Percentiles rank a stretch among this genome's conserved stretches.
Conservation (phyloP, 495 filamentous ascomycete species). For the Trichoderma reesei region DNA sequence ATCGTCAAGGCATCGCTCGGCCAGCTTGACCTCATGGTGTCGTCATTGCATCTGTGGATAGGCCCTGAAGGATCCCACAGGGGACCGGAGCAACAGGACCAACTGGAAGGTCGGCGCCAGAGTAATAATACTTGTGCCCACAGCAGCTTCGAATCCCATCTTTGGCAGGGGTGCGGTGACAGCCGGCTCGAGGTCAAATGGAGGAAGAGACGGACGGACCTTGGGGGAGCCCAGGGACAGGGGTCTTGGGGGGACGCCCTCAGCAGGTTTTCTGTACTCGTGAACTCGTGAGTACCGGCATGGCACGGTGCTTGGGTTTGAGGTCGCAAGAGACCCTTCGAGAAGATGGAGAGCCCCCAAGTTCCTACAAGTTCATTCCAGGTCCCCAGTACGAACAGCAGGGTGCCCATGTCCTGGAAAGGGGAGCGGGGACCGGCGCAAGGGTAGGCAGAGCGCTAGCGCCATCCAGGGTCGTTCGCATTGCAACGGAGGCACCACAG, state of each 20-base stretch:
- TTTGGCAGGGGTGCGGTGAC: background rate
- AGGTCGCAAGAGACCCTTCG: no score
- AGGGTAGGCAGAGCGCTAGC: background rate
- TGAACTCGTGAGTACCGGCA: background rate
- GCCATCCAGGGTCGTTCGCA: conserved; percentile 8
- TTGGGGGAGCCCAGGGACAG: background rate
- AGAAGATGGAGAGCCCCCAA: no score
- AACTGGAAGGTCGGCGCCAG: background rate
- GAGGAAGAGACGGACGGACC: background rate
- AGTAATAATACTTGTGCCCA: background rate
- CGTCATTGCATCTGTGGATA: background rate
- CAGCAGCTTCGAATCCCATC: background rate
- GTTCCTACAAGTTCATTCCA: no score
- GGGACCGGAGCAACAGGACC: background rate
- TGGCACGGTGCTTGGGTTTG: no score
- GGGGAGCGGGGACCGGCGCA: background rate
- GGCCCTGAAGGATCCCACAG: background rate
- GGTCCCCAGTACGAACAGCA: background rate
- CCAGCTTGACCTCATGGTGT: background rate
- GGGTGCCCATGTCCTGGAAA: background rate
- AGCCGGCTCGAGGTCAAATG: conserved; percentile 1
- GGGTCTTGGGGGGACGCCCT: background rate
- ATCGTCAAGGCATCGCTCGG: background rate
- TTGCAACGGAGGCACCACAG: background rate
- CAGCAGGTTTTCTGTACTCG: background rate